A percentile compares a stretch with the other conserved stretches of the same genome.
phyloP scores from a whole-genome alignment of 2,329 filamentous ascomycete genomes.

The Alternaria infectoria region DNA sequence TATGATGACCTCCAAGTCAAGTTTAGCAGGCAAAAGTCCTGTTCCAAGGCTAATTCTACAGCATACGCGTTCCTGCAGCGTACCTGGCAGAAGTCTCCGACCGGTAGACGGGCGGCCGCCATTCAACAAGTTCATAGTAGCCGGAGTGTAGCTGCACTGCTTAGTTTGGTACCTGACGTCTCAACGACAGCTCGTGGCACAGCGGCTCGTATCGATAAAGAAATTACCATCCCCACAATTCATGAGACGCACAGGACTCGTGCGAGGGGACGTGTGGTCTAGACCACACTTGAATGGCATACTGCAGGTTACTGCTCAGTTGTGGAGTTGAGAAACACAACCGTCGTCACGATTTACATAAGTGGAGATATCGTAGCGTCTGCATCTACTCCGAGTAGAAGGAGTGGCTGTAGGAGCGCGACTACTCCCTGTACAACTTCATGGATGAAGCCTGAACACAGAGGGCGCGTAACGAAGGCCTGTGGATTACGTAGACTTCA shows the following conservation, averaged over 20 bases:
- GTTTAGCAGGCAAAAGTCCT: background rate
- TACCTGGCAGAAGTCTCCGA: background rate
- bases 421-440: background rate
- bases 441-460: background rate
- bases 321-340: background rate
- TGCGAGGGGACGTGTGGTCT: background rate
- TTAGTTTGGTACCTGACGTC: background rate
- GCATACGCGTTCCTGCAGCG: background rate
- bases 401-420: background rate
- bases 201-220: constrained; percentile 1
- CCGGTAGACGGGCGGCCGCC: background rate
- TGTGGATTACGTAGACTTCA: background rate
- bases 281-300: constrained; percentile 3
- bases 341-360: background rate
- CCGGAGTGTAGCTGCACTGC: background rate
- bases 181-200: background rate
- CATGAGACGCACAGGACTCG: background rate
- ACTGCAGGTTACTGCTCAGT: background rate
- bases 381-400: background rate
- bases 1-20: background rate
- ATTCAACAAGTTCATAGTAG: background rate
- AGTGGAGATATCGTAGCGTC: background rate
- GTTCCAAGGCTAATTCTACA: background rate
- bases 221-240: constrained; percentile 2
- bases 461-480: background rate